phyloP scores from a whole-genome alignment of 1,284 basidiomycete species.

The Ceratobasidium sp. region DNA sequence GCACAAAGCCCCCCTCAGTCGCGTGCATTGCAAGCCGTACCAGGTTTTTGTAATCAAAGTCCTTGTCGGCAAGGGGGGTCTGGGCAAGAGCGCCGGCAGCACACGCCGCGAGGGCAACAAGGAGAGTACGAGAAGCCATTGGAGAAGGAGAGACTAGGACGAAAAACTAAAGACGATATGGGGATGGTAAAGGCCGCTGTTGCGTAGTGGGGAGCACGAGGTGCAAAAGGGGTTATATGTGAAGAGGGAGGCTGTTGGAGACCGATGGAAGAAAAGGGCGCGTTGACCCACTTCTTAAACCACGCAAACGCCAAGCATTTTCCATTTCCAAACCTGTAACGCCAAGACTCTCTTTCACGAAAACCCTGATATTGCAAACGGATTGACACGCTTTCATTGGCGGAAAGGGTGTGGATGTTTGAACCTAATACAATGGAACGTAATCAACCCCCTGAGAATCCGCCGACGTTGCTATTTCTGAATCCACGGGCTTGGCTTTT shows the following conservation, averaged over 20 bases:
- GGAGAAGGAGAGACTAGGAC: slow-evolving; percentile 15
- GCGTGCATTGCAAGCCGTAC: slow-evolving; percentile 9
- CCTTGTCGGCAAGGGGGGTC: slow-evolving; percentile 39
- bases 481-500: background rate
- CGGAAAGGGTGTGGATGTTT: background rate
- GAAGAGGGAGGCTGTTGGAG: background rate
- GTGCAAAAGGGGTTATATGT: background rate
- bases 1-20: no score
- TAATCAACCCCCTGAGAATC: no score
- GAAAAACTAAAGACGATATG: slow-evolving; percentile 27
- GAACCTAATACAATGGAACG: background rate
- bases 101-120: slow-evolving; percentile 29
- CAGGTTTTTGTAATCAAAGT: slow-evolving; percentile 40
- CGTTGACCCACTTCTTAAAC: background rate
- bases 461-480: background rate
- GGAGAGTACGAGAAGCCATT: slow-evolving; percentile 26
- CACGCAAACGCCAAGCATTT: background rate
- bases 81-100: slow-evolving; percentile 24
- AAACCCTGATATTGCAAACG: background rate
- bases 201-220: slow-evolving; percentile 24
- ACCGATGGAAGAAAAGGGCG: background rate
- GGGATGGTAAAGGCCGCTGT: slow-evolving; percentile 20
- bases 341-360: no score
- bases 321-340: background rate
- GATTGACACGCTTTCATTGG: background rate